Conservation (phyloP, 2,329 filamentous ascomycete species). For the Aphanocladium album region DNA sequence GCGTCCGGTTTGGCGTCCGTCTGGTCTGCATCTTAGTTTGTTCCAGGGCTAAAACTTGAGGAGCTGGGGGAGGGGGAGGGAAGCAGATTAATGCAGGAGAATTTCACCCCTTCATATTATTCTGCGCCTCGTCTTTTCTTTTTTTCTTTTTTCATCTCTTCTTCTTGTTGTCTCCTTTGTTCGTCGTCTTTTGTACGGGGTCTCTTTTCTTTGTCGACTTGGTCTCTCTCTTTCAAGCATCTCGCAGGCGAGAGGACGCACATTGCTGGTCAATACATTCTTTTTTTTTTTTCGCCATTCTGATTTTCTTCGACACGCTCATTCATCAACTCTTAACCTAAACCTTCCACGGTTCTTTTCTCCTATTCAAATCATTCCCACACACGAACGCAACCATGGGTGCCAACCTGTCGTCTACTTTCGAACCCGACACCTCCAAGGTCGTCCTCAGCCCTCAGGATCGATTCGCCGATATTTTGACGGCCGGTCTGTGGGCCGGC, state of each 20-base stretch:
- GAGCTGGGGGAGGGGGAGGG: not conserved
- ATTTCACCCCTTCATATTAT: not conserved
- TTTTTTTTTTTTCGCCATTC: not conserved
- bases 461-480: slow-evolving; percentile 24
- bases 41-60: slow-evolving; percentile 10
- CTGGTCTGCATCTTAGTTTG: slow-evolving; percentile 8
- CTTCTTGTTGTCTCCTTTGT: not conserved
- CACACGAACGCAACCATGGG: slow-evolving; percentile 28
- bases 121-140: not conserved
- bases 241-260: slow-evolving; percentile 11
- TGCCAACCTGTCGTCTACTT: slow-evolving; percentile 34
- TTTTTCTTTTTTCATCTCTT: not conserved
- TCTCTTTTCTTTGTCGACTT: not conserved
- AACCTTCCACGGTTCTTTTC: not conserved
- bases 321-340: not conserved
- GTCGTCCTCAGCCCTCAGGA: slow-evolving; percentile 29
- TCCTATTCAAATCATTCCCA: not conserved
- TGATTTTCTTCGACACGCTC: not conserved
- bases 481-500: slow-evolving; percentile 30
- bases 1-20: slow-evolving; percentile 8
- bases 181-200: not conserved
- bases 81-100: not conserved
- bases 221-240: not conserved
- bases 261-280: slow-evolving; percentile 12
- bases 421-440: slow-evolving; percentile 33